These are phyloP conservation scores for Lachancea kluyveri DNA, from an alignment of 805 yeast species.

Conservation along the genomic window DNA sequence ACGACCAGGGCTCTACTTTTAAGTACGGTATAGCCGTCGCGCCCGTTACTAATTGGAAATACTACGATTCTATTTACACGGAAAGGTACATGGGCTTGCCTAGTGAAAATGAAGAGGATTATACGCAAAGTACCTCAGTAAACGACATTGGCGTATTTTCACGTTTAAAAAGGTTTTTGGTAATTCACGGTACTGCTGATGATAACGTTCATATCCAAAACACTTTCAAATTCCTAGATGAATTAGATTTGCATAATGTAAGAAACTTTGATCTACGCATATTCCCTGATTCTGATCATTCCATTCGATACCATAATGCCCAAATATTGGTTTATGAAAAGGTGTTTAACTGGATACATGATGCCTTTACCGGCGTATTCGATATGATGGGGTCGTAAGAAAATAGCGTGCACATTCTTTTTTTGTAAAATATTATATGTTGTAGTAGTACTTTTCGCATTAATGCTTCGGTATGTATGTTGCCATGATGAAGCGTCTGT, in stretches of 20 bases:
- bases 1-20: constrained; percentile 55
- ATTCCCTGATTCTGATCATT: constrained; percentile 91
- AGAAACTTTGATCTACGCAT: constrained; percentile 80
- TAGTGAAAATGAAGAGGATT: constrained; percentile 41
- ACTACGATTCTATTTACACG: constrained; percentile 73
- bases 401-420: too few species aligned
- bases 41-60: constrained; percentile 75
- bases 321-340: constrained; percentile 65
- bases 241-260: constrained; percentile 44
- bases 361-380: constrained; percentile 45
- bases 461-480: too few species aligned
- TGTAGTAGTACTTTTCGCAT: too few species aligned
- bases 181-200: constrained; percentile 82
- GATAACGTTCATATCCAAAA: constrained; percentile 80
- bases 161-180: constrained; percentile 47
- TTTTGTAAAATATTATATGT: too few species aligned
- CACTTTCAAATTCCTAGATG: constrained; percentile 54
- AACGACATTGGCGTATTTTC: constrained; percentile 39
- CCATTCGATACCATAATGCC: constrained; percentile 76
- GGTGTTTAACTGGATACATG: constrained; percentile 58
- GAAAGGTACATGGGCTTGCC: constrained; percentile 62
- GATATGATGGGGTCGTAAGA: too few species aligned
- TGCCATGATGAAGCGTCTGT: too few species aligned
- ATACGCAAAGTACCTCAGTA: constrained; percentile 39
- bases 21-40: constrained; percentile 79